Evolutionary conservation across 2,329 filamentous ascomycete genomes (phyloP).

Genomic region (Phyllosticta capitalensis): DNA sequence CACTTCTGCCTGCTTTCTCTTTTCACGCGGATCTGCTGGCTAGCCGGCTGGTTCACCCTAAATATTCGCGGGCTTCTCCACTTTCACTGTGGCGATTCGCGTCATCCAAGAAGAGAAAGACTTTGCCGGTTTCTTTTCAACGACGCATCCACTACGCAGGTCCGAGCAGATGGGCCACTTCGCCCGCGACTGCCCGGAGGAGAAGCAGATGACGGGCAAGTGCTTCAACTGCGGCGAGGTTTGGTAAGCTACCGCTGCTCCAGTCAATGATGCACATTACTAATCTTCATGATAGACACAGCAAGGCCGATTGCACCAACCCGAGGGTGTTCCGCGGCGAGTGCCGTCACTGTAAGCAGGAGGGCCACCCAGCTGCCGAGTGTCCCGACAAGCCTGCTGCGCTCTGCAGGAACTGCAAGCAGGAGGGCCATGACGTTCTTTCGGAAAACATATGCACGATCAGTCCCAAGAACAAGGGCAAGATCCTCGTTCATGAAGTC

Average conservation of each 20-base stretch:
- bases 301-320: slow-evolving; percentile 53
- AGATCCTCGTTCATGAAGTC: too few species aligned
- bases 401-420: slow-evolving; percentile 46
- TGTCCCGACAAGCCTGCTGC: slow-evolving; percentile 52
- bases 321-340: slow-evolving; percentile 46
- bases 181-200: slow-evolving; percentile 39
- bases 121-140: too few species aligned
- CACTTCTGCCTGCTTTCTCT: too few species aligned
- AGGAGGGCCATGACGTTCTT: too few species aligned
- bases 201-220: slow-evolving; percentile 33
- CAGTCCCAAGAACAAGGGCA: too few species aligned
- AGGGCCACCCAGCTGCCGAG: slow-evolving; percentile 49
- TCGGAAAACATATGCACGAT: too few species aligned
- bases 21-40: too few species aligned
- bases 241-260: slow-evolving; percentile 28
- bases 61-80: too few species aligned
- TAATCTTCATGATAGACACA: slow-evolving; percentile 39
- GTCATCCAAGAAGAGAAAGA: too few species aligned
- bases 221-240: slow-evolving; percentile 54
- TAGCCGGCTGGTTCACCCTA: too few species aligned
- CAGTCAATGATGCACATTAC: slow-evolving; percentile 8
- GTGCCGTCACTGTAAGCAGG: slow-evolving; percentile 48
- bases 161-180: slow-evolving; percentile 38
- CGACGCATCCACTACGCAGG: too few species aligned
- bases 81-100: too few species aligned